Evolutionary conservation across 202 grass and related monocot genomes (phyloP).

Genomic region (Setaria italica): DNA sequence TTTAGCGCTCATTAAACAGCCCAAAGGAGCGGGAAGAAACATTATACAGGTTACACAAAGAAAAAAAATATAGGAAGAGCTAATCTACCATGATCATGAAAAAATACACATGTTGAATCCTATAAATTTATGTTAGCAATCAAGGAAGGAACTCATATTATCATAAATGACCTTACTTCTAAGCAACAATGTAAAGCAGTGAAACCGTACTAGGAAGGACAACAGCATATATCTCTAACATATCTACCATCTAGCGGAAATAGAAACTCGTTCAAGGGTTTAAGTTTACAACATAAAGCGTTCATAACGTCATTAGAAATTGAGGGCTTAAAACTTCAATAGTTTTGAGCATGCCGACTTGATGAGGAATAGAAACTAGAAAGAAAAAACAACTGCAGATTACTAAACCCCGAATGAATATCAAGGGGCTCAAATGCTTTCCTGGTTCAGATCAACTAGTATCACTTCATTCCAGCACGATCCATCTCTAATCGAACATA

Average conservation of each 20-base stretch:
- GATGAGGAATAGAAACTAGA: not conserved
- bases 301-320: not conserved
- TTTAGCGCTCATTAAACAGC: conserved; percentile 14
- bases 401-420: not conserved
- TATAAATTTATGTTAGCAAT: conserved; percentile 17
- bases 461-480: not conserved
- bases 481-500: not conserved
- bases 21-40: not conserved
- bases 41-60: not conserved
- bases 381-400: not conserved
- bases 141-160: not conserved
- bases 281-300: not conserved
- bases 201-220: not conserved
- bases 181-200: not conserved
- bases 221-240: not conserved
- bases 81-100: not conserved
- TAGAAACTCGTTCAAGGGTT: not conserved
- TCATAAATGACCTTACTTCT: not conserved
- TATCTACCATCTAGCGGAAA: conserved; percentile 14
- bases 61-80: not conserved
- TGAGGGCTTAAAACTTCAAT: not conserved
- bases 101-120: not conserved
- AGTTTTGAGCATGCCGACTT: conserved; percentile 33
- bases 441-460: not conserved
- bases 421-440: not conserved